These are phyloP conservation scores for Fusarium falciforme DNA, from an alignment of 2,329 filamentous ascomycete genomes.

Conservation along the genomic window DNA sequence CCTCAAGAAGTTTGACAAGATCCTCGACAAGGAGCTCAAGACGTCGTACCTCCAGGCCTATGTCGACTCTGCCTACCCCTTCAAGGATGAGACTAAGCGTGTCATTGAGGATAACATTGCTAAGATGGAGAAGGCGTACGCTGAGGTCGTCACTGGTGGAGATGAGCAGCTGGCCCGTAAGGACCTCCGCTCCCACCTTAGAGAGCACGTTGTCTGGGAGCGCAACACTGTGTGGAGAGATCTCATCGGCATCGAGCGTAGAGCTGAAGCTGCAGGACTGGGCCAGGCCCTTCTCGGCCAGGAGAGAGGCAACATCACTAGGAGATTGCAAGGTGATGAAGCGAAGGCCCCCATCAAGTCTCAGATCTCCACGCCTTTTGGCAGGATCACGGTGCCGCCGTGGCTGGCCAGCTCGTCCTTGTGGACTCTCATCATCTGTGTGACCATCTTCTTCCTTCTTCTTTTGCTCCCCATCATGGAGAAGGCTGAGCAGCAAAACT, in stretches of 20 bases:
- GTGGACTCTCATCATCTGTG: slow-evolving; percentile 76
- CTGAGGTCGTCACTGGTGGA: slow-evolving; percentile 83
- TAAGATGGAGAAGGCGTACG: slow-evolving; percentile 83
- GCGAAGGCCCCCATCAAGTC: slow-evolving; percentile 70
- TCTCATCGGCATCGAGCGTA: slow-evolving; percentile 97
- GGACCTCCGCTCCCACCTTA: slow-evolving; percentile 88
- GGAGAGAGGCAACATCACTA: slow-evolving; percentile 74
- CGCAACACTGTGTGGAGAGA: slow-evolving; percentile 98
- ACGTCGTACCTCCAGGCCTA: slow-evolving; percentile 77
- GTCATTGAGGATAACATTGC: slow-evolving; percentile 77
- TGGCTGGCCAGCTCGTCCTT: slow-evolving; percentile 90
- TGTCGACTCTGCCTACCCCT: slow-evolving; percentile 85
- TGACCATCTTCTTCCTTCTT: slow-evolving; percentile 79
- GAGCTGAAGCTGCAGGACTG: slow-evolving; percentile 92
- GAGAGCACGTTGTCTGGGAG: slow-evolving; percentile 99
- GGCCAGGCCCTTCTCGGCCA: slow-evolving; percentile 86
- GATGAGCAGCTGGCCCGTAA: slow-evolving; percentile 81
- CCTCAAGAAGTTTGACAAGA: slow-evolving; percentile 99
- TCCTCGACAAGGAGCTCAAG: slow-evolving; percentile 83
- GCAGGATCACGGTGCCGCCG: slow-evolving; percentile 77
- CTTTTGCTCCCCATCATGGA: slow-evolving; percentile 85
- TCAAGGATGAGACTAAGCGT: slow-evolving; percentile 77
- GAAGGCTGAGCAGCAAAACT: slow-evolving; percentile 92
- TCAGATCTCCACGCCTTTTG: slow-evolving; percentile 82
- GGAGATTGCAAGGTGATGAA: slow-evolving; percentile 87